Conservation (phyloP, 768 basidiomycete genomes). For the Macrolepiota albuminosa region DNA sequence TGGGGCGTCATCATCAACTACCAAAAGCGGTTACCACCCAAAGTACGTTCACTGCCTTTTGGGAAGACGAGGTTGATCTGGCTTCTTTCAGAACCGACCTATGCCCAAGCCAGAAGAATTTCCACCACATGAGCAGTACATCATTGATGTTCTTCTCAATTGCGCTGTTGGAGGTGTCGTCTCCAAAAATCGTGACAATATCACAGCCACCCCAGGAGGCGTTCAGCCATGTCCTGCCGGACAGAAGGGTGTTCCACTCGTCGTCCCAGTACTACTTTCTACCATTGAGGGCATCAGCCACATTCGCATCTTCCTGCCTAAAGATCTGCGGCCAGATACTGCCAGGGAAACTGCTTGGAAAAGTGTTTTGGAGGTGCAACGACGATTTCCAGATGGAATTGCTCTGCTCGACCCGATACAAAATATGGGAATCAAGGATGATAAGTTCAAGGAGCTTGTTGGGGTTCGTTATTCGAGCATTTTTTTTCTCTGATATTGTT, state of each 20-base stretch:
- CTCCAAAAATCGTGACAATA: slow-evolving; percentile 52
- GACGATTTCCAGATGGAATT: slow-evolving; percentile 85
- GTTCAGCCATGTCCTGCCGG: slow-evolving; percentile 70
- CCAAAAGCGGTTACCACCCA: slow-evolving; percentile 80
- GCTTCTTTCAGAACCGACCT: slow-evolving; percentile 48
- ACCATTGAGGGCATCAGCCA: slow-evolving; percentile 85
- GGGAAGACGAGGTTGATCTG: background rate
- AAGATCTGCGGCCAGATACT: slow-evolving; percentile 75
- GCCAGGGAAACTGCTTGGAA: slow-evolving; percentile 86
- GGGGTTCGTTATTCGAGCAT: slow-evolving; percentile 43
- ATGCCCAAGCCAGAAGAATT: slow-evolving; percentile 65
- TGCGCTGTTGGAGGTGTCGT: slow-evolving; percentile 60
- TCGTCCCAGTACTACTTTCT: slow-evolving; percentile 84
- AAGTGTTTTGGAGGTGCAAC: slow-evolving; percentile 86
- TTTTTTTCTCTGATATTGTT: background rate
- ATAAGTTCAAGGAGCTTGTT: slow-evolving; percentile 83
- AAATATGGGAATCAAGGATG: slow-evolving; percentile 95
- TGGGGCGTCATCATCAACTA: slow-evolving; percentile 96
- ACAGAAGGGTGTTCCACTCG: slow-evolving; percentile 75
- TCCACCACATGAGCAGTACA: slow-evolving; percentile 84
- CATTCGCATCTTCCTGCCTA: slow-evolving; percentile 83
- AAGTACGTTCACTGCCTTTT: slow-evolving; percentile 38
- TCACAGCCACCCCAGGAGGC: slow-evolving; percentile 58
- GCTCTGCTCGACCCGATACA: slow-evolving; percentile 85
- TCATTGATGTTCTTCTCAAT: slow-evolving; percentile 88